Conservation (phyloP, 176 grass and related monocot genomes). For the Tillandsia fasciculata region DNA sequence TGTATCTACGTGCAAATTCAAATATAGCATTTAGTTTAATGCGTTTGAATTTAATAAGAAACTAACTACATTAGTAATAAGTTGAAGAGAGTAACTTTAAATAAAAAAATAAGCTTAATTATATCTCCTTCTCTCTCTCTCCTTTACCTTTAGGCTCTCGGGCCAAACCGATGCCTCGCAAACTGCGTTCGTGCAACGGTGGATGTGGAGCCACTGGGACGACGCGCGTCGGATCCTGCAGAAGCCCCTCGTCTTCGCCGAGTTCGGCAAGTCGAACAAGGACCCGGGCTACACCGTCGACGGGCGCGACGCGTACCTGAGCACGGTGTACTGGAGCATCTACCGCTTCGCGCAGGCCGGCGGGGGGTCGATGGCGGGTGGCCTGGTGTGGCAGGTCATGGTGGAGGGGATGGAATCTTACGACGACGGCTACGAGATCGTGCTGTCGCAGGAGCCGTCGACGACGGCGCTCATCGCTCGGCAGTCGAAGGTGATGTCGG, state of each 20-base stretch:
- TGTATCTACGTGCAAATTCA: too few species aligned
- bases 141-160: conserved; percentile 9
- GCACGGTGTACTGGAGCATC: conserved; percentile 5
- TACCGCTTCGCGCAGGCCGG: conserved; percentile 12
- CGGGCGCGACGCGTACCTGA: neutral
- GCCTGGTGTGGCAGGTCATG: conserved; percentile 30
- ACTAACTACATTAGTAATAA: too few species aligned
- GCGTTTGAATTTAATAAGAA: too few species aligned
- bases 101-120: too few species aligned
- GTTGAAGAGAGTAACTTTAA: too few species aligned
- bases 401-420: conserved; percentile 17
- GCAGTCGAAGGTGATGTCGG: conserved; percentile 12
- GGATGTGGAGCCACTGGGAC: conserved; percentile 22
- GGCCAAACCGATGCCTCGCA: neutral
- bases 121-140: too few species aligned
- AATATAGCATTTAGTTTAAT: too few species aligned
- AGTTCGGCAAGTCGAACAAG: conserved; percentile 32
- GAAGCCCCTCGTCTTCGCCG: conserved; percentile 23
- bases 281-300: conserved; percentile 11
- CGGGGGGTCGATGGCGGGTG: conserved; percentile 11
- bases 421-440: conserved; percentile 27
- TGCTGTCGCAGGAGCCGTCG: conserved; percentile 5
- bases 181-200: conserved; percentile 12
- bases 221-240: conserved; percentile 7
- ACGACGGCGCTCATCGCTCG: neutral